A percentile compares a stretch with the other conserved stretches of the same genome.
These are phyloP conservation scores for Phlebiopsis gigantea DNA, from an alignment of 768 basidiomycete genomes.

Conservation along the genomic window DNA sequence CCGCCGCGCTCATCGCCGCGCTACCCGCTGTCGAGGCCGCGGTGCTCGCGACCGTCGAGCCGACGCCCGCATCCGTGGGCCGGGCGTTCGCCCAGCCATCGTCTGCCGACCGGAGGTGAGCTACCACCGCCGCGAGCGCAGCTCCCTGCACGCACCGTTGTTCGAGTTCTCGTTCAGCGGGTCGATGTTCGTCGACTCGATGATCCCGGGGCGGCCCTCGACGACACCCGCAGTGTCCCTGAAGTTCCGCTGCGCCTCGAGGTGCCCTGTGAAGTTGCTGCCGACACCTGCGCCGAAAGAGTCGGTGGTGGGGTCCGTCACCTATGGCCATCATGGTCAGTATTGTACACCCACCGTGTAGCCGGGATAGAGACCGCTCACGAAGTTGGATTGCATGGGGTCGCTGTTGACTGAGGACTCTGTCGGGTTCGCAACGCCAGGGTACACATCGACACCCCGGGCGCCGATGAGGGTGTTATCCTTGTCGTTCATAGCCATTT, in stretches of 20 bases:
- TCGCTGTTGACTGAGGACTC: conserved; percentile 29
- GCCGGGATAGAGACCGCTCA: no score
- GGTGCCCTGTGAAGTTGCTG: conserved; percentile 33
- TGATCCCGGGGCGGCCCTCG: conserved; percentile 51
- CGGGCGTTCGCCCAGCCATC: conserved; percentile 38
- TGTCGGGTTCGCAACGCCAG: conserved; percentile 43
- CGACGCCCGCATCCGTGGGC: conserved; percentile 12
- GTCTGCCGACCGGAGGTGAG: conserved; percentile 21
- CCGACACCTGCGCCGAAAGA: conserved; percentile 37
- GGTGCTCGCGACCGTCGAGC: conserved; percentile 14
- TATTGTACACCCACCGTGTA: not conserved
- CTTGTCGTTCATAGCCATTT: conserved; percentile 34
- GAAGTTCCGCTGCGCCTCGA: conserved; percentile 34
- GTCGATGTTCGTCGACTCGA: conserved; percentile 48
- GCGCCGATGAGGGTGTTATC: conserved; percentile 21
- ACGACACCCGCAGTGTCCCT: conserved; percentile 42
- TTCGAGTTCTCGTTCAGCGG: conserved; percentile 43
- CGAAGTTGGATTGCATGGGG: conserved; percentile 38
- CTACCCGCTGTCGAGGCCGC: conserved; percentile 16
- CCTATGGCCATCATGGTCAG: conserved; percentile 21
- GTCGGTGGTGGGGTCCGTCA: conserved; percentile 35
- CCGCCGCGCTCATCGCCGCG: conserved; percentile 22
- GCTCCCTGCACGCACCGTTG: conserved; percentile 27
- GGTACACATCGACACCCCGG: conserved; percentile 34
- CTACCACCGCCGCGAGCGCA: no score